These are phyloP conservation scores for Arabidopsis hybrid DNA, from an alignment of 441 rosid species.

Conservation along the genomic window DNA sequence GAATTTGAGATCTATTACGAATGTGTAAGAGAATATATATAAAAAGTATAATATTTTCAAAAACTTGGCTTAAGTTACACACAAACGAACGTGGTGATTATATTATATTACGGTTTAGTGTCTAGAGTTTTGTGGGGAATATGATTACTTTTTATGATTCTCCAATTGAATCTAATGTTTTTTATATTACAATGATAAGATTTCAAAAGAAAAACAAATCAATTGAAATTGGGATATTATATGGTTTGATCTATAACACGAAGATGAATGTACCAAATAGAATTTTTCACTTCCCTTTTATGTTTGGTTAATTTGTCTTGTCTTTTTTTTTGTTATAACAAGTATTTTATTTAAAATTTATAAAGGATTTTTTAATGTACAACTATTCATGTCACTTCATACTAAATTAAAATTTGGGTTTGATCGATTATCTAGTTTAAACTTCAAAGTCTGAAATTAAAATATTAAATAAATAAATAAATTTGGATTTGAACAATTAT, in stretches of 20 bases:
- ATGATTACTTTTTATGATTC: conserved; percentile 38
- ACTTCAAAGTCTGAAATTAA: not conserved
- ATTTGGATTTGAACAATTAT: conserved; percentile 15
- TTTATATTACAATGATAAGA: not conserved
- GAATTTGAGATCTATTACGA: not conserved
- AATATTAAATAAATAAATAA: not conserved
- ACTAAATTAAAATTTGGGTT: no score
- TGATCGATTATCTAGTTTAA: no score
- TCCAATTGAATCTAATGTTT: conserved; percentile 7
- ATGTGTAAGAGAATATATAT: not conserved
- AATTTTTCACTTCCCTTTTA: not conserved
- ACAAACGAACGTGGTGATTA: conserved; percentile 44
- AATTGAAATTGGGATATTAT: not conserved
- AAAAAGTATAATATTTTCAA: conserved; percentile 13
- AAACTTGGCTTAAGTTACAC: conserved; percentile 43
- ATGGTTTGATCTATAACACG: not conserved
- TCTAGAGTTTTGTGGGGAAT: conserved; percentile 31
- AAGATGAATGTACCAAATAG: not conserved
- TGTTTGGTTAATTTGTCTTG: no score
- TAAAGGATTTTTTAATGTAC: no score
- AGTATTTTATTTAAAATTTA: no score
- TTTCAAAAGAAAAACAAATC: no score
- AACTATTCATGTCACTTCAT: no score
- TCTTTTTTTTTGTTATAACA: no score
- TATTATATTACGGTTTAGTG: conserved; percentile 19